Conservation (phyloP, 2,329 filamentous ascomycete genomes). For the Coleophoma cylindrospora region DNA sequence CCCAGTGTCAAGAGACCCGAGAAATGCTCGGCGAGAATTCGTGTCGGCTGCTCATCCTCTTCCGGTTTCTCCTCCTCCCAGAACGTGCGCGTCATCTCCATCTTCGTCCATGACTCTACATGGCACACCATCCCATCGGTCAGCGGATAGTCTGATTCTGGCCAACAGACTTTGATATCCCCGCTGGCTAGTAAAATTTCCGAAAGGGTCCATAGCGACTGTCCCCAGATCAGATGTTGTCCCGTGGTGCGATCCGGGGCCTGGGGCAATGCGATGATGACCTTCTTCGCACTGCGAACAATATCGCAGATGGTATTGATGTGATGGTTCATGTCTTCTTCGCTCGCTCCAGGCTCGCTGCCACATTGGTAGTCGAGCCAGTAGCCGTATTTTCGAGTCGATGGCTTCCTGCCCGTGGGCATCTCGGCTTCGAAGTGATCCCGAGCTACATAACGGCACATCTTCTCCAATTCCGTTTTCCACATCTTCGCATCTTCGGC, state of each 20-base stretch:
- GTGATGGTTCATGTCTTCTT: background rate
- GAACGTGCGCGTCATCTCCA: background rate
- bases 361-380: conserved; percentile 1
- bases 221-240: background rate
- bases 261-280: background rate
- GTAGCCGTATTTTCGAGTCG: background rate
- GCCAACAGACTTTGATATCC: background rate
- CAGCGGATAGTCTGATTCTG: background rate
- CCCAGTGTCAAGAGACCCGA: conserved; percentile 16
- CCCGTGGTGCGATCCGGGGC: background rate
- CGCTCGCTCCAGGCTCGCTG: background rate
- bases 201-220: background rate
- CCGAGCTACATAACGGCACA: background rate
- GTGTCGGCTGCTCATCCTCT: conserved; percentile 1
- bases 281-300: conserved; percentile 1
- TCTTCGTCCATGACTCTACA: background rate
- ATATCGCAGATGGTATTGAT: background rate
- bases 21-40: conserved; percentile 21
- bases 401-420: background rate
- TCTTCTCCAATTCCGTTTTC: background rate
- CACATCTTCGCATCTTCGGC: background rate
- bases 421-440: background rate
- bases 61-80: background rate
- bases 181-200: background rate
- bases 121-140: background rate